phyloP scores from a whole-genome alignment of 768 basidiomycete genomes.

The Boletus edulis region DNA sequence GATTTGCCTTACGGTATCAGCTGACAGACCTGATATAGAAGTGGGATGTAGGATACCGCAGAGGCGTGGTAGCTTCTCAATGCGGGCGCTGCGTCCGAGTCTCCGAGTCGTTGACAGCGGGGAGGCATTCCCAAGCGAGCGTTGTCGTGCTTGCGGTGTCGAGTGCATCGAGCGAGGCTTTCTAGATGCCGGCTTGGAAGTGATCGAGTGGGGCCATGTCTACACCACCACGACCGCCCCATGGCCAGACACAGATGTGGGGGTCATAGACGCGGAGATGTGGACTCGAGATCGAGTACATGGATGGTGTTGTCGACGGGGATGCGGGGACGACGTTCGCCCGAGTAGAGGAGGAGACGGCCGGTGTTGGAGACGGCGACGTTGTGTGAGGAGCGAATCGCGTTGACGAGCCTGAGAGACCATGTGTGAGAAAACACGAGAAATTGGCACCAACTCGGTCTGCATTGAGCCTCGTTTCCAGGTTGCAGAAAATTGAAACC shows the following conservation, averaged over 20 bases:
- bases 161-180: constrained; percentile 12
- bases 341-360: too few relatives aligned
- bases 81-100: constrained; percentile 28
- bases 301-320: constrained; percentile 13
- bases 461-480: too few relatives aligned
- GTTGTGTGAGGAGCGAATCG: too few relatives aligned
- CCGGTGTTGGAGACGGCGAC: too few relatives aligned
- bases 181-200: constrained; percentile 32
- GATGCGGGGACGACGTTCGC: too few relatives aligned
- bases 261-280: constrained; percentile 15
- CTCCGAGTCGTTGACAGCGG: constrained; percentile 25
- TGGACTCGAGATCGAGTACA: constrained; percentile 19
- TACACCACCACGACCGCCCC: constrained; percentile 42
- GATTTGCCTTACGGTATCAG: neutral
- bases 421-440: too few relatives aligned
- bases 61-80: constrained; percentile 37
- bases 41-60: constrained; percentile 8
- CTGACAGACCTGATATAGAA: neutral
- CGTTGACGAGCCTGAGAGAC: too few relatives aligned
- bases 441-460: too few relatives aligned
- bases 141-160: neutral
- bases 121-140: constrained; percentile 31
- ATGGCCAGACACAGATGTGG: constrained; percentile 37
- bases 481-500: too few relatives aligned
- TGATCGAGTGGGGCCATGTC: constrained; percentile 36